A percentile compares a stretch with the other conserved stretches of the same genome.
phyloP scores from a whole-genome alignment of 164 flowering plant genomes.

The Magnolia officinalis region DNA sequence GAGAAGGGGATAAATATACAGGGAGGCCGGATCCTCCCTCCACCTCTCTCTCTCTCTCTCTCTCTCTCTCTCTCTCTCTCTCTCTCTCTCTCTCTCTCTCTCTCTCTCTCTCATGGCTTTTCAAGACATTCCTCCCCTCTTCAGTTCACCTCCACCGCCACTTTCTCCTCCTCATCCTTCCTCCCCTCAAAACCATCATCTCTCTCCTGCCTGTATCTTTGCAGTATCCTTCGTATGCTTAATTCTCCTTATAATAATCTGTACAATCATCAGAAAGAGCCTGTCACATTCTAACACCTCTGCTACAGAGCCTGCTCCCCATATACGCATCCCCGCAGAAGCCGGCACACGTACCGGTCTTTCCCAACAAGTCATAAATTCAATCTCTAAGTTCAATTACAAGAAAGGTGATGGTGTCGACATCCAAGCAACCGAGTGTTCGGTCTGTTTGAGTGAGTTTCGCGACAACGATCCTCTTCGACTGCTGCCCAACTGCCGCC shows the following conservation, averaged over 20 bases:
- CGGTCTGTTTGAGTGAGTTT: conserved; percentile 65
- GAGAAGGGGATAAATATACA: neutral
- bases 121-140: neutral
- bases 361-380: conserved; percentile 61
- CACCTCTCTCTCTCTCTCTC: neutral
- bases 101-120: neutral
- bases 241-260: conserved; percentile 36
- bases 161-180: conserved; percentile 8
- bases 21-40: neutral
- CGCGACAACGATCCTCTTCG: conserved; percentile 48
- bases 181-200: neutral
- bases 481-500: conserved; percentile 69
- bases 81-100: neutral
- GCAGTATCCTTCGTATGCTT: conserved; percentile 20
- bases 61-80: neutral
- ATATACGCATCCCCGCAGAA: neutral
- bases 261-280: conserved; percentile 27
- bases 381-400: conserved; percentile 62
- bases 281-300: conserved; percentile 22
- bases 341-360: conserved; percentile 43
- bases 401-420: conserved; percentile 53
- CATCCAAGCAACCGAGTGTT: conserved; percentile 64
- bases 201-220: conserved; percentile 28
- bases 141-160: neutral
- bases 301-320: conserved; percentile 20